A percentile compares a stretch with the other conserved stretches of the same genome.
These are phyloP conservation scores for Nakazawaea populi DNA, from an alignment of 805 yeast species.

Conservation along the genomic window DNA sequence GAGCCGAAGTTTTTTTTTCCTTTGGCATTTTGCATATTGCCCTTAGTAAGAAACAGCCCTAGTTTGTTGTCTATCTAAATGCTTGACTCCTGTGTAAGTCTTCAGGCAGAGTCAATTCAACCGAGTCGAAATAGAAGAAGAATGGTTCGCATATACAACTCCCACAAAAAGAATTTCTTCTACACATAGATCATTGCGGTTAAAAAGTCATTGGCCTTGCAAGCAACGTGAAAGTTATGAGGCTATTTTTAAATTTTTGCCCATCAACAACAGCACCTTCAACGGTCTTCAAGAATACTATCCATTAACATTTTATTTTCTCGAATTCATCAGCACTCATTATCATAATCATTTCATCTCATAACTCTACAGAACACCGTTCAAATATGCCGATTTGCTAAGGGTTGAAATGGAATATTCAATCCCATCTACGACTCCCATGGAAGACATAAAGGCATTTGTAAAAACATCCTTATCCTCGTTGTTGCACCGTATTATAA, in stretches of 20 bases:
- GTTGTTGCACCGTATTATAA: constrained; percentile 3
- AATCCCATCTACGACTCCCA: background rate
- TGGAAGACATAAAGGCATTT: constrained; percentile 2
- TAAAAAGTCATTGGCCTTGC: too few relatives aligned
- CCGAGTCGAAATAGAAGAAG: background rate
- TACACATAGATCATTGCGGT: too few relatives aligned
- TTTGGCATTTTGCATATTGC: background rate
- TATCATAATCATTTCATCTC: too few relatives aligned
- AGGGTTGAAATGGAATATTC: background rate
- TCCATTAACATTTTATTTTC: background rate
- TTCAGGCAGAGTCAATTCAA: background rate
- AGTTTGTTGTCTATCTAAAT: background rate
- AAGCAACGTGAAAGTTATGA: too few relatives aligned
- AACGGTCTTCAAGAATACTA: background rate
- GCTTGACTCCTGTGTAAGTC: background rate
- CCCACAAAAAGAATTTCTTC: too few relatives aligned
- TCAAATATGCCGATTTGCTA: constrained; percentile 7
- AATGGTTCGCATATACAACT: too few relatives aligned
- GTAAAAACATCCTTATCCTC: constrained; percentile 8
- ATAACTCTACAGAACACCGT: constrained; percentile 3
- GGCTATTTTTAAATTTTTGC: too few relatives aligned
- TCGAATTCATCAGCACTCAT: background rate
- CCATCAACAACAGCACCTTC: too few relatives aligned
- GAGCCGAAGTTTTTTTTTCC: constrained; percentile 6
- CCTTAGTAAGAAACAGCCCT: background rate